These are phyloP conservation scores for Aspergillus novofumigatus DNA, from an alignment of 2,329 filamentous ascomycete species.

Conservation along the genomic window DNA sequence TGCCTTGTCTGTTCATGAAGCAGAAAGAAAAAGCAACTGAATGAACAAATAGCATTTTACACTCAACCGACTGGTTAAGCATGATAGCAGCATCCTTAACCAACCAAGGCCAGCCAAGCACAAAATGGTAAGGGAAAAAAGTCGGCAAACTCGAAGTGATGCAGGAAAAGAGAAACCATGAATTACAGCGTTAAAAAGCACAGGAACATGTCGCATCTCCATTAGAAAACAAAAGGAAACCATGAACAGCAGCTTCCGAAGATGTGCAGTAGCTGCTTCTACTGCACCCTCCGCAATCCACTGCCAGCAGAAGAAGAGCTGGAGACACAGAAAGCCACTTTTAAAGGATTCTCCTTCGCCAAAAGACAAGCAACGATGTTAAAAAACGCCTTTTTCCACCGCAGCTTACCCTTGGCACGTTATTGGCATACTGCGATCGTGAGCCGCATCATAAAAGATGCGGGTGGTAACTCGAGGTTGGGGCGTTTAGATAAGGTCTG, in stretches of 20 bases:
- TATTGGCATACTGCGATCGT: constrained; percentile 33
- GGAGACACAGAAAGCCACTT: constrained; percentile 40
- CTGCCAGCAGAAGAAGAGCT: constrained; percentile 29
- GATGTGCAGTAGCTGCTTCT: constrained; percentile 4
- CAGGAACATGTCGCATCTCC: constrained; percentile 36
- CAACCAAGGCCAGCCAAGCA: constrained; percentile 36
- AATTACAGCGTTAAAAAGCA: constrained; percentile 34
- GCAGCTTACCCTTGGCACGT: constrained; percentile 24
- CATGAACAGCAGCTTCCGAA: constrained; percentile 24
- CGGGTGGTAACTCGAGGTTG: neutral
- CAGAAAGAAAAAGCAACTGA: constrained; percentile 20
- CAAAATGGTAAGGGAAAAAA: constrained; percentile 26
- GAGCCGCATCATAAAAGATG: constrained; percentile 14
- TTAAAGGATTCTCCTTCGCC: constrained; percentile 29
- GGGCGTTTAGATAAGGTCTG: neutral
- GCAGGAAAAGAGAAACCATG: constrained; percentile 27
- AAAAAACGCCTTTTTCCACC: constrained; percentile 23
- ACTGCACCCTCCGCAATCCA: constrained; percentile 16
- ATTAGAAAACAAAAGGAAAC: constrained; percentile 36
- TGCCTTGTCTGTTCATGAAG: constrained; percentile 17
- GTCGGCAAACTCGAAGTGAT: constrained; percentile 24
- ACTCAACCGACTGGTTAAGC: constrained; percentile 35
- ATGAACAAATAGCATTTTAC: constrained; percentile 36
- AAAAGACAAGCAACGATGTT: constrained; percentile 25
- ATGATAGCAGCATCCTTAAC: constrained; percentile 34